These are phyloP conservation scores for Tolypocladium pustulatum DNA, from an alignment of 2,329 filamentous ascomycete species.

Conservation along the genomic window DNA sequence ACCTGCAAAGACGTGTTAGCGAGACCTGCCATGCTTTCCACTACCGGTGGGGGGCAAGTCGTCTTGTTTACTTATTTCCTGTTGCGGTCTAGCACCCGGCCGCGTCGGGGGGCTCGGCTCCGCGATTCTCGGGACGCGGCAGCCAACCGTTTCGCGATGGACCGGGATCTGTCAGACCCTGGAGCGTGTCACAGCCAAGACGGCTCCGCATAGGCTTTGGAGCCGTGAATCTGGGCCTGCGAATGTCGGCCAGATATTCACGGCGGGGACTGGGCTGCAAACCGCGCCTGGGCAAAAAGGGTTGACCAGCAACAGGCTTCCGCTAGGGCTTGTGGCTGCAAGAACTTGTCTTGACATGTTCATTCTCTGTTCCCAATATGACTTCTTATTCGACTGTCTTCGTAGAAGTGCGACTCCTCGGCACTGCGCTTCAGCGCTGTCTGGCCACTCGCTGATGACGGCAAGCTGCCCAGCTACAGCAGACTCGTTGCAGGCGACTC, in stretches of 20 bases:
- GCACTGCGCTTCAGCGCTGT: not conserved
- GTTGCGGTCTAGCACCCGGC: slow-evolving; percentile 22
- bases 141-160: slow-evolving; percentile 14
- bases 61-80: slow-evolving; percentile 37
- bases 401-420: not conserved
- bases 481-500: not conserved
- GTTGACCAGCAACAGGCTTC: not conserved
- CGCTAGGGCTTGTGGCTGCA: not conserved
- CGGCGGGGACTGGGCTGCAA: not conserved
- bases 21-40: not conserved
- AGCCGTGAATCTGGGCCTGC: slow-evolving; percentile 10
- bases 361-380: not conserved
- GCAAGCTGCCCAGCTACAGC: not conserved
- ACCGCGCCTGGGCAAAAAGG: not conserved
- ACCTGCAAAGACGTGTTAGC: not conserved
- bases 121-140: slow-evolving; percentile 11
- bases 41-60: not conserved
- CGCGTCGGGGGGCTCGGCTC: slow-evolving; percentile 11
- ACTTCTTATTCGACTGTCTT: not conserved
- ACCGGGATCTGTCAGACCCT: not conserved
- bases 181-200: not conserved
- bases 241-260: not conserved
- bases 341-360: not conserved
- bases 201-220: not conserved
- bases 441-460: not conserved